Conservation (phyloP, 495 filamentous ascomycete species). For the Annulohypoxylon bovei region DNA sequence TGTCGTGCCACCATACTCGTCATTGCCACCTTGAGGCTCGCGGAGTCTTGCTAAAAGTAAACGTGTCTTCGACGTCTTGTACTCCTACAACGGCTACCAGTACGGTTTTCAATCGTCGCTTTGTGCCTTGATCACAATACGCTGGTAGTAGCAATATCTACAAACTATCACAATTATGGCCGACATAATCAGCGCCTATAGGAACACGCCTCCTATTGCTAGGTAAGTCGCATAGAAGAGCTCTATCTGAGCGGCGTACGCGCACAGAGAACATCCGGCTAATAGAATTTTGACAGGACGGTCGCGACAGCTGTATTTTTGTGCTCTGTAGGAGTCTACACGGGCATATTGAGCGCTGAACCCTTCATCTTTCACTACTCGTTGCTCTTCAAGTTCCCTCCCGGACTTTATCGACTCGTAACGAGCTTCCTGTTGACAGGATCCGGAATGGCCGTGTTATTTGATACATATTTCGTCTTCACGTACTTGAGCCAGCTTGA, state of each 20-base stretch:
- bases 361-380: conserved; percentile 68
- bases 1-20: conserved; percentile 37
- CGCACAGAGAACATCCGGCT: background rate
- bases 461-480: conserved; percentile 81
- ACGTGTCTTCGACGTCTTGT: conserved; percentile 30
- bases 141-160: background rate
- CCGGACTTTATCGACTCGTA: conserved; percentile 64
- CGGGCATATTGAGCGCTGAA: conserved; percentile 63
- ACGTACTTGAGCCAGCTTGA: conserved; percentile 58
- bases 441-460: conserved; percentile 68
- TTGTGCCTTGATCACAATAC: background rate
- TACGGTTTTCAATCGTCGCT: background rate
- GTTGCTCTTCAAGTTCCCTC: conserved; percentile 69
- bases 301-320: conserved; percentile 73
- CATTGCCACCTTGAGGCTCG: conserved; percentile 38
- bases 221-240: conserved; percentile 34
- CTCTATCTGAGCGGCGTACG: background rate
- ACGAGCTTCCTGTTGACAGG: conserved; percentile 79
- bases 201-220: conserved; percentile 44
- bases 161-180: conserved; percentile 35
- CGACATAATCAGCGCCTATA: conserved; percentile 43
- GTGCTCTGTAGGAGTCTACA: conserved; percentile 68
- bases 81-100: background rate
- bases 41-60: conserved; percentile 27
- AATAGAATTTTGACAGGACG: conserved; percentile 62